Evolutionary conservation across 2,329 filamentous ascomycete genomes (phyloP).

Genomic region (Tolypocladium amazonense): DNA sequence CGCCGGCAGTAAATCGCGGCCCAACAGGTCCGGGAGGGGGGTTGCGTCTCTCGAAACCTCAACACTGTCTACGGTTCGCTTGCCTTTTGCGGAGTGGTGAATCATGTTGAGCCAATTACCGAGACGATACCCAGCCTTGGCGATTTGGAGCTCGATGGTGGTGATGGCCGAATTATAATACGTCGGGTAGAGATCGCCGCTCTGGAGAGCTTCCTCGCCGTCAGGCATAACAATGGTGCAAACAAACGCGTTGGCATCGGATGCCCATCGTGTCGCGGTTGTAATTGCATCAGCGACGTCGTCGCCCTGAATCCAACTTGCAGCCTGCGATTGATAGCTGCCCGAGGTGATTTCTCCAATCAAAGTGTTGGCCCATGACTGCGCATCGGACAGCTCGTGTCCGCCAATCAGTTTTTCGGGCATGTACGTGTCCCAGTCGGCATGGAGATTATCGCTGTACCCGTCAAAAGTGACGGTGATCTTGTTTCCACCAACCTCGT

Average conservation of each 20-base stretch:
- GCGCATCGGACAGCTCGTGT: constrained; percentile 20
- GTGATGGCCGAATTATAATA: constrained; percentile 28
- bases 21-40: constrained; percentile 10
- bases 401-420: constrained; percentile 33
- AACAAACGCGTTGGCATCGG: constrained; percentile 29
- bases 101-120: constrained; percentile 19
- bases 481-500: constrained; percentile 39
- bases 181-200: constrained; percentile 25
- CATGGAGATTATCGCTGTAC: constrained; percentile 45
- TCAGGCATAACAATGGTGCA: constrained; percentile 30
- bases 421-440: constrained; percentile 51
- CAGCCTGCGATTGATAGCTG: constrained; percentile 21
- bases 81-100: constrained; percentile 8
- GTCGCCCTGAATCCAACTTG: constrained; percentile 24
- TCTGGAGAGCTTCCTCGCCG: constrained; percentile 25
- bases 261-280: constrained; percentile 27
- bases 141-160: constrained; percentile 31
- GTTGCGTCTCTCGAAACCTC: background rate
- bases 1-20: constrained; percentile 13
- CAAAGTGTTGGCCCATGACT: constrained; percentile 26
- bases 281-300: constrained; percentile 18
- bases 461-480: constrained; percentile 43
- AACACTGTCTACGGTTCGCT: constrained; percentile 5
- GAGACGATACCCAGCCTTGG: constrained; percentile 30
- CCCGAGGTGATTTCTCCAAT: constrained; percentile 24